phyloP scores from a whole-genome alignment of 2,329 filamentous ascomycete species.

The Pseudodiploospora longispora region DNA sequence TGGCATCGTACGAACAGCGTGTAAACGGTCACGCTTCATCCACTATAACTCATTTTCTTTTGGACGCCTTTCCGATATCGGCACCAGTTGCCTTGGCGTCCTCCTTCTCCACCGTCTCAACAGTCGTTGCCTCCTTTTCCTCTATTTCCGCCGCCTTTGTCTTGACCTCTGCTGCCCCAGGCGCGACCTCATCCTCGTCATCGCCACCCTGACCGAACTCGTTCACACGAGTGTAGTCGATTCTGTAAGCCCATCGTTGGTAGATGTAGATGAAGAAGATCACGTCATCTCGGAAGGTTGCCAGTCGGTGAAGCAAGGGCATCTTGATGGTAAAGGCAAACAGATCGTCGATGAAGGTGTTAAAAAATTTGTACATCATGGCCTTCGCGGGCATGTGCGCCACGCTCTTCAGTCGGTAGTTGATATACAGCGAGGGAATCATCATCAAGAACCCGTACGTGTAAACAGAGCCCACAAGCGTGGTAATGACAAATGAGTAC shows the following conservation, averaged over 20 bases:
- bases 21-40: neutral
- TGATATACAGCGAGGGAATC: constrained; percentile 96
- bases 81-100: constrained; percentile 41
- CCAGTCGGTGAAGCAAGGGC: constrained; percentile 85
- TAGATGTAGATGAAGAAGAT: constrained; percentile 99
- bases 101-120: constrained; percentile 18
- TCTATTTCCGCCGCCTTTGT: constrained; percentile 27
- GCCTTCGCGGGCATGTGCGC: constrained; percentile 95
- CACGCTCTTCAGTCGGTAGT: constrained; percentile 91
- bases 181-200: constrained; percentile 56
- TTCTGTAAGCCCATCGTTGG: constrained; percentile 84
- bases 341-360: constrained; percentile 97
- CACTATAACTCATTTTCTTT: constrained; percentile 27
- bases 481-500: constrained; percentile 95
- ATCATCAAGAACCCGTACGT: constrained; percentile 99
- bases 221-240: constrained; percentile 88
- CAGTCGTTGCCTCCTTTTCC: constrained; percentile 28
- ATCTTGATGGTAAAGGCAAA: constrained; percentile 99
- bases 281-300: constrained; percentile 87
- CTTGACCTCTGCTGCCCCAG: constrained; percentile 23
- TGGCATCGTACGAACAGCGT: neutral
- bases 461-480: constrained; percentile 91
- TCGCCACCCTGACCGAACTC: constrained; percentile 98
- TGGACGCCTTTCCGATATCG: constrained; percentile 37
- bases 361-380: constrained; percentile 97